These are phyloP conservation scores for Leccinum incarnatum DNA, from an alignment of 768 basidiomycete genomes.

Conservation along the genomic window DNA sequence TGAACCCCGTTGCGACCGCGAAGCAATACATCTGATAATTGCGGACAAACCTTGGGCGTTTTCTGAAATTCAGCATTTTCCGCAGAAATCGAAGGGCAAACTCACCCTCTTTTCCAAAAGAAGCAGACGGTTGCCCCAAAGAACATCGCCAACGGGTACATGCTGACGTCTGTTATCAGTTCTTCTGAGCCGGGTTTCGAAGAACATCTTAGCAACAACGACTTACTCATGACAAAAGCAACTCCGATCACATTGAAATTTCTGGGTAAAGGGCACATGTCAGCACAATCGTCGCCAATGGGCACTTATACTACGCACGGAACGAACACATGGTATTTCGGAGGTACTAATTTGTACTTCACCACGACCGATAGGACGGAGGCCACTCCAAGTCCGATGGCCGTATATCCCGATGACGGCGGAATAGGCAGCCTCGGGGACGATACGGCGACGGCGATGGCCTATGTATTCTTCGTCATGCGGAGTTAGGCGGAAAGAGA, in stretches of 20 bases:
- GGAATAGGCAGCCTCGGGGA: neutral
- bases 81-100: neutral
- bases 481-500: neutral
- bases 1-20: conserved; percentile 38
- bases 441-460: neutral
- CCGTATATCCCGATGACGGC: neutral
- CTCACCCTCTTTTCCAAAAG: neutral
- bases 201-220: neutral
- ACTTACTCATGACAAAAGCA: neutral
- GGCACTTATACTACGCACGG: neutral
- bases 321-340: conserved; percentile 3
- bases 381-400: neutral
- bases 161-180: neutral
- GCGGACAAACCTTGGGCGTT: neutral
- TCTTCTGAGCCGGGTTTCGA: neutral
- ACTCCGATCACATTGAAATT: neutral
- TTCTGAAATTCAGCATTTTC: neutral
- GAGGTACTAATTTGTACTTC: conserved; percentile 2
- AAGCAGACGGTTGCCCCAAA: neutral
- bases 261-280: neutral
- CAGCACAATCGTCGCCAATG: neutral
- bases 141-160: neutral
- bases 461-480: neutral
- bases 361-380: conserved; percentile 1
- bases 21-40: conserved; percentile 30